Conservation (phyloP, 148 eudicot genomes). For the Camellia sinensis region DNA sequence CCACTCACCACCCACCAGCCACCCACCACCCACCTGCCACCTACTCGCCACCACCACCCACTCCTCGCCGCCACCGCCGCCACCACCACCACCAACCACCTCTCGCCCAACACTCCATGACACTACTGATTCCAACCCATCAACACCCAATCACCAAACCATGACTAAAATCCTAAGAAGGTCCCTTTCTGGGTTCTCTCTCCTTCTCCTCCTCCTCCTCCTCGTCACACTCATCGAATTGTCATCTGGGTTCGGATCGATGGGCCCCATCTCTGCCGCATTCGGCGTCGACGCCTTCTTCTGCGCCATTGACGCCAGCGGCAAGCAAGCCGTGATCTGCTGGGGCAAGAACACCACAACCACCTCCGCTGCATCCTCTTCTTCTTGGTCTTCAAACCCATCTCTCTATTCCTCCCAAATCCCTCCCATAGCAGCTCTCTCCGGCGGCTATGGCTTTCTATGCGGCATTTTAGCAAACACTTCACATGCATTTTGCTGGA, state of each 20-base stretch:
- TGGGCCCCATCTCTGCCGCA: conserved; percentile 82
- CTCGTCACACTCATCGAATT: conserved; percentile 17
- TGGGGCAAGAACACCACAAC: conserved; percentile 53
- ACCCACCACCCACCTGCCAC: no score
- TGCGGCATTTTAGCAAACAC: conserved; percentile 73
- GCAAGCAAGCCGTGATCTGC: conserved; percentile 74
- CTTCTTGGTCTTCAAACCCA: conserved; percentile 17
- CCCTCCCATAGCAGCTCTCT: conserved; percentile 67
- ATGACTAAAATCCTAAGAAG: conserved; percentile 17
- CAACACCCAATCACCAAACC: conserved; percentile 12
- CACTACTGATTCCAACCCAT: conserved; percentile 13
- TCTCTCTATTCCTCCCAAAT: conserved; percentile 32
- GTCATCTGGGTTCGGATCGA: conserved; percentile 71
- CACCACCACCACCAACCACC: not conserved
- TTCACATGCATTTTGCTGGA: conserved; percentile 77
- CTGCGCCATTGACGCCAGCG: conserved; percentile 95
- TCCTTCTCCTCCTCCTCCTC: conserved; percentile 18
- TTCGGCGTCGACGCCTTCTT: conserved; percentile 60
- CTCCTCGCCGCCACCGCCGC: not conserved
- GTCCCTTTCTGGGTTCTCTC: conserved; percentile 21
- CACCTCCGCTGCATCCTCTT: conserved; percentile 1
- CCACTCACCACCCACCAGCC: no score
- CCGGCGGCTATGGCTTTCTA: conserved; percentile 72
- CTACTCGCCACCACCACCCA: conserved; percentile 1
- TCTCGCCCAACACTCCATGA: conserved; percentile 22